Conservation (phyloP, 2,329 filamentous ascomycete species). For the Diplodia corticola region DNA sequence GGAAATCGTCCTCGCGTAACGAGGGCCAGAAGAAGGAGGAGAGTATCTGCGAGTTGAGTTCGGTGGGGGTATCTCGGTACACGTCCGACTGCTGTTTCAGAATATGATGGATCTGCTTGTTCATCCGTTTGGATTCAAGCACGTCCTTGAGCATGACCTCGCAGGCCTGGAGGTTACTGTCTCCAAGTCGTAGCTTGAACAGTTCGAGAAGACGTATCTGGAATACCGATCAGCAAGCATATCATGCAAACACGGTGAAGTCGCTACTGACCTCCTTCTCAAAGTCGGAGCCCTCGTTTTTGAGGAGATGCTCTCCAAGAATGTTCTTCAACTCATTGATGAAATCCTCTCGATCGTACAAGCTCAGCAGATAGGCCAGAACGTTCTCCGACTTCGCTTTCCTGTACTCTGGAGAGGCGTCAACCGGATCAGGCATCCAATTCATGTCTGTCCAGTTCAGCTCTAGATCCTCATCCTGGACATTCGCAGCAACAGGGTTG, state of each 20-base stretch:
- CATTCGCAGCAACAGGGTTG: constrained; percentile 59
- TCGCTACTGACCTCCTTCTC: constrained; percentile 61
- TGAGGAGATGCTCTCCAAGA: constrained; percentile 76
- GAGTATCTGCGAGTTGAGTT: constrained; percentile 79
- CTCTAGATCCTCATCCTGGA: constrained; percentile 55
- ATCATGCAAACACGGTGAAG: neutral
- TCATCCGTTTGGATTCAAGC: constrained; percentile 74
- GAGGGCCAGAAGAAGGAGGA: constrained; percentile 93
- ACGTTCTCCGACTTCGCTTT: constrained; percentile 87
- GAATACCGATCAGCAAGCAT: neutral
- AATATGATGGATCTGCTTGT: constrained; percentile 56
- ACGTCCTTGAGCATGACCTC: constrained; percentile 98
- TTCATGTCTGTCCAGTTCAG: constrained; percentile 90
- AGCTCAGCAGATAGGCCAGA: constrained; percentile 82
- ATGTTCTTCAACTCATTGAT: constrained; percentile 92
- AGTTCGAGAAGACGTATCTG: constrained; percentile 73
- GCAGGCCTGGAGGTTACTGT: constrained; percentile 82
- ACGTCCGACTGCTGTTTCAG: constrained; percentile 24
- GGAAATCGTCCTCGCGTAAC: constrained; percentile 68
- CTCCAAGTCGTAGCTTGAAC: constrained; percentile 85
- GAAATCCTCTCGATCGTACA: constrained; percentile 90
- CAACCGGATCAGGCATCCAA: constrained; percentile 90
- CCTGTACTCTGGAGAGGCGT: constrained; percentile 87
- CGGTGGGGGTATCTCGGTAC: constrained; percentile 32
- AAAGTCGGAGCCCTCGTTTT: constrained; percentile 64